Evolutionary conservation across 257 asterid genomes (phyloP).

Genomic region (Ilex asprella): DNA sequence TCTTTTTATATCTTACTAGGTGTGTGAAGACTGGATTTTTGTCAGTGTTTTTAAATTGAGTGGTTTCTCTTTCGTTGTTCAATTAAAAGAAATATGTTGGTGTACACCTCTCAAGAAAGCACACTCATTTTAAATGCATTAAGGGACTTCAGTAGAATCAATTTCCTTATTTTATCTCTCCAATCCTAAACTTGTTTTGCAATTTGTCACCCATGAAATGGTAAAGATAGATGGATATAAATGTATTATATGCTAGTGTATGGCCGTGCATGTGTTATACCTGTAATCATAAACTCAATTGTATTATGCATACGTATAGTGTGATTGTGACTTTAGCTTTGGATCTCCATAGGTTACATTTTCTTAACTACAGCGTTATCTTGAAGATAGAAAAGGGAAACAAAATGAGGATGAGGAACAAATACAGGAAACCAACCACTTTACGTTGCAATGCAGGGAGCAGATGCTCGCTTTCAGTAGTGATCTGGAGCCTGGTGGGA

Average conservation of each 20-base stretch:
- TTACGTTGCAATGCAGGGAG: conserved; percentile 81
- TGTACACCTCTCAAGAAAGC: too few species aligned
- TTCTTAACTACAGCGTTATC: conserved; percentile 47
- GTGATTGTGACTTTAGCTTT: conserved; percentile 32
- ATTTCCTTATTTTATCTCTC: too few species aligned
- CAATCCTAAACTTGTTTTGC: too few species aligned
- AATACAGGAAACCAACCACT: conserved; percentile 58
- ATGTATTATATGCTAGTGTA: conserved; percentile 1
- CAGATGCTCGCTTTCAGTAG: conserved; percentile 44
- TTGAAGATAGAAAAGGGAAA: conserved; percentile 44
- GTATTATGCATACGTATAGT: conserved; percentile 16
- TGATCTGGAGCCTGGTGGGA: conserved; percentile 63
- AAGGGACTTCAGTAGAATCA: too few species aligned
- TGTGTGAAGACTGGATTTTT: too few species aligned
- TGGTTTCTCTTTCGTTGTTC: too few species aligned
- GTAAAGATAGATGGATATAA: neutral
- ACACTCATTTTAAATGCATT: too few species aligned
- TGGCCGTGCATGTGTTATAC: too few species aligned
- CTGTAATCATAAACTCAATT: conserved; percentile 7
- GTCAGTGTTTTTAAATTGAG: too few species aligned
- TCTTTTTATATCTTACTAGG: too few species aligned
- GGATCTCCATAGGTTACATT: conserved; percentile 34
- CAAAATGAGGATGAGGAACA: conserved; percentile 70
- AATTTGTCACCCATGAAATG: neutral
- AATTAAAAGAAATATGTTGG: too few species aligned